Conservation (phyloP, 2,329 filamentous ascomycete genomes). For the Chaetomiaceae sp. region DNA sequence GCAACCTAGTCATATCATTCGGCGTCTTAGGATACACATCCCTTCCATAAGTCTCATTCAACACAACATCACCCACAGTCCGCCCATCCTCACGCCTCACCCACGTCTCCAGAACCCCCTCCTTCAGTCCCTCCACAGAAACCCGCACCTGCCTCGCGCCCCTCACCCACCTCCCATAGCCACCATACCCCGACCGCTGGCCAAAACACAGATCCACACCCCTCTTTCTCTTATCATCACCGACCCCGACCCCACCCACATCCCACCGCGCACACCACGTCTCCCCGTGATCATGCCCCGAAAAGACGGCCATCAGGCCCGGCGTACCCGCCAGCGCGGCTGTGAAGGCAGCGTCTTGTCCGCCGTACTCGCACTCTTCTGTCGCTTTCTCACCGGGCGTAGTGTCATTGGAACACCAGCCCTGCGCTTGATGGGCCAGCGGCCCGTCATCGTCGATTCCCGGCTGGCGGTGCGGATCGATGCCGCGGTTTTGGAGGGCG, state of each 20-base stretch:
- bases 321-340: conserved; percentile 44
- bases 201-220: conserved; percentile 45
- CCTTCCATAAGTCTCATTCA: conserved; percentile 49
- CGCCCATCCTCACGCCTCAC: conserved; percentile 45
- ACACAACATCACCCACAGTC: conserved; percentile 39
- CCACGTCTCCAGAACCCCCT: conserved; percentile 43
- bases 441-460: conserved; percentile 33
- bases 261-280: conserved; percentile 45
- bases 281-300: conserved; percentile 56
- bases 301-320: conserved; percentile 49
- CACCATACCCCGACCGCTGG: conserved; percentile 65
- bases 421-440: conserved; percentile 31
- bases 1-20: conserved; percentile 24
- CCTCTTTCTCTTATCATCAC: no score
- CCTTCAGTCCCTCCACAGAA: conserved; percentile 22
- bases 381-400: no score
- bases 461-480: conserved; percentile 29
- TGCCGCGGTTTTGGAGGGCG: conserved; percentile 27
- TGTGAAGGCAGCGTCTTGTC: conserved; percentile 54
- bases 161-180: conserved; percentile 60
- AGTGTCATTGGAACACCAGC: conserved; percentile 29
- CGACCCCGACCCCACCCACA: conserved; percentile 36
- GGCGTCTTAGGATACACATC: conserved; percentile 40
- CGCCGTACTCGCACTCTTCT: conserved; percentile 30
- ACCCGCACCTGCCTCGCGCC: conserved; percentile 47